Evolutionary conservation across 2,329 filamentous ascomycete species (phyloP).

Genomic region (Penicillium brasilianum): DNA sequence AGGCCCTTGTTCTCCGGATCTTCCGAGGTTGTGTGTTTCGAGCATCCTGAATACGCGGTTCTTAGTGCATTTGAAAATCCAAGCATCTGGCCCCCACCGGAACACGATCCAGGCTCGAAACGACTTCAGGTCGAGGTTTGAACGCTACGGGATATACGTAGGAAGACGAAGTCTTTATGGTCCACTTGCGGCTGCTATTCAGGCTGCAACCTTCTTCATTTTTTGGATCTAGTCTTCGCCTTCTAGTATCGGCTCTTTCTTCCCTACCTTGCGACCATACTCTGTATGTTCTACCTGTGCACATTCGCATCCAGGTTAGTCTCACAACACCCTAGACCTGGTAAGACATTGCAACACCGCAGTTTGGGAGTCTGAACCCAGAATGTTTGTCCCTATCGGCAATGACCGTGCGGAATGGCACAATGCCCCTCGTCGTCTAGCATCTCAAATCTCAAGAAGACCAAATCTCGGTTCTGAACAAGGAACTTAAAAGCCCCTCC

Average conservation of each 20-base stretch:
- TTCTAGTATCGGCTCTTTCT: not conserved
- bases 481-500: not conserved
- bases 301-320: not conserved
- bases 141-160: not conserved
- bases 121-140: not conserved
- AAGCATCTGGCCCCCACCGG: not conserved
- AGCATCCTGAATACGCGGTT: not conserved
- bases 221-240: not conserved
- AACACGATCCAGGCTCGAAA: not conserved
- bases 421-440: not conserved
- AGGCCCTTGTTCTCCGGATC: not conserved
- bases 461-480: not conserved
- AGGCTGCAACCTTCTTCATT: not conserved
- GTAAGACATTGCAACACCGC: not conserved
- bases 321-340: not conserved
- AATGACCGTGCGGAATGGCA: not conserved
- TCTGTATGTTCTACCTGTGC: not conserved
- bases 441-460: not conserved
- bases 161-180: no score
- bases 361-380: not conserved
- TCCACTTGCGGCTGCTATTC: not conserved
- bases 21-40: not conserved
- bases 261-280: no score
- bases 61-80: not conserved
- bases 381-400: not conserved